Conservation (phyloP, 345 rosid genomes). For the Crucihimalaya himalaica region DNA sequence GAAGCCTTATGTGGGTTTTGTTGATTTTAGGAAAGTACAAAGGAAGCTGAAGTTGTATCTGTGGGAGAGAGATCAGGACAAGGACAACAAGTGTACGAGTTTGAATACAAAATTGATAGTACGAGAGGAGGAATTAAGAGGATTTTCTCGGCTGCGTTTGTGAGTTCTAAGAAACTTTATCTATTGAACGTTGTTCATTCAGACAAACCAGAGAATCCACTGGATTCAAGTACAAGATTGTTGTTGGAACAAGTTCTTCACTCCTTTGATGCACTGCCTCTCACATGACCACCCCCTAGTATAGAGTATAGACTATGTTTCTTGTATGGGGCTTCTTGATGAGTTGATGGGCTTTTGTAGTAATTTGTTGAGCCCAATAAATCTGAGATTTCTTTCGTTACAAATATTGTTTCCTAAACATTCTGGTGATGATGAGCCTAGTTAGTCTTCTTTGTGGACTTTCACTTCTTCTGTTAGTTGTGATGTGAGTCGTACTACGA, state of each 20-base stretch:
- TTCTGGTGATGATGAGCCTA: too few relatives aligned
- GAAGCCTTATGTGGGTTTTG: neutral
- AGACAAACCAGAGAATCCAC: conserved; percentile 74
- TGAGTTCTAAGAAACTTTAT: conserved; percentile 72
- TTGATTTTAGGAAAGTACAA: conserved; percentile 72
- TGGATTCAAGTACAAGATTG: conserved; percentile 57
- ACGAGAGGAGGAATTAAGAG: conserved; percentile 87
- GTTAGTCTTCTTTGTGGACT: neutral
- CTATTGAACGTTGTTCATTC: conserved; percentile 71
- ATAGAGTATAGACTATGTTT: neutral
- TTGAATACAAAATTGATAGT: conserved; percentile 81
- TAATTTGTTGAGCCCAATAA: conserved; percentile 4
- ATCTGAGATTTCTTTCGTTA: neutral
- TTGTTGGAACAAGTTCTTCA: conserved; percentile 76
- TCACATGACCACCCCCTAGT: neutral
- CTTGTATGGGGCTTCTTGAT: neutral
- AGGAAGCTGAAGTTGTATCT: conserved; percentile 69
- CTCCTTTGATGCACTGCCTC: conserved; percentile 59
- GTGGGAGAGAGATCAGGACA: conserved; percentile 64
- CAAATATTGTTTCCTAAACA: neutral
- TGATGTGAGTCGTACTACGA: too few relatives aligned
- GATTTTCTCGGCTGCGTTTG: conserved; percentile 84
- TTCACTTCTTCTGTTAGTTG: too few relatives aligned
- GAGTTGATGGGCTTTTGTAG: neutral
- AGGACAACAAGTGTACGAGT: conserved; percentile 70